Evolutionary conservation across 441 rosid genomes (phyloP).

Genomic region (Euphorbia corollata): DNA sequence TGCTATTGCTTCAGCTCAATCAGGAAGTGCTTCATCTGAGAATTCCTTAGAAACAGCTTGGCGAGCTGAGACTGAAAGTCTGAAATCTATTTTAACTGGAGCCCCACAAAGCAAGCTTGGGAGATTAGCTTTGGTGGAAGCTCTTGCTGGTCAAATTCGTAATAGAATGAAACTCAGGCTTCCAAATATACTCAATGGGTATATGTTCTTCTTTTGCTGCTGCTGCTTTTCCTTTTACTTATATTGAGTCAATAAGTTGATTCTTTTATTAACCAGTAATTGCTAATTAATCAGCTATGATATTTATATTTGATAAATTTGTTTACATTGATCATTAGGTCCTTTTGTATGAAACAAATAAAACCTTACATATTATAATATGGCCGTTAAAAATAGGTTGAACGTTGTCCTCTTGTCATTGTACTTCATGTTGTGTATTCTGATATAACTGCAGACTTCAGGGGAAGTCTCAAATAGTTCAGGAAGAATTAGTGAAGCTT

Average conservation of each 20-base stretch:
- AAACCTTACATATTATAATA: neutral
- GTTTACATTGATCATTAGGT: neutral
- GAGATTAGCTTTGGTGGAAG: slow-evolving; percentile 78
- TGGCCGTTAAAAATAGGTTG: slow-evolving; percentile 6
- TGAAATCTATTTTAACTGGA: slow-evolving; percentile 70
- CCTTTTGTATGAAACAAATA: neutral
- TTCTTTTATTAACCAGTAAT: neutral
- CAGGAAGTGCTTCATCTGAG: slow-evolving; percentile 61
- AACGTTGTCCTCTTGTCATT: neutral
- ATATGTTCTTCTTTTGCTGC: slow-evolving; percentile 22
- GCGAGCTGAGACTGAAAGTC: slow-evolving; percentile 91
- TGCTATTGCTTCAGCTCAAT: slow-evolving; percentile 71
- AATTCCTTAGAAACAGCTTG: slow-evolving; percentile 93
- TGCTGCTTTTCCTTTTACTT: slow-evolving; percentile 8
- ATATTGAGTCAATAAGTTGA: neutral
- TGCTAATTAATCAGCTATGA: neutral
- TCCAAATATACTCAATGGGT: slow-evolving; percentile 91
- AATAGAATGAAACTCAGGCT: slow-evolving; percentile 83
- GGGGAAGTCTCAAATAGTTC: slow-evolving; percentile 75
- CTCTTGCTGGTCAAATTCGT: slow-evolving; percentile 80
- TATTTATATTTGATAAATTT: neutral
- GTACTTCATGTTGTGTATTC: slow-evolving; percentile 3
- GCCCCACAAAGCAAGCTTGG: slow-evolving; percentile 87
- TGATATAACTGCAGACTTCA: slow-evolving; percentile 54
- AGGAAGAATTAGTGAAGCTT: slow-evolving; percentile 74